These are phyloP conservation scores for Leccinellum rugosiceps DNA, from an alignment of 768 basidiomycete species.

Conservation along the genomic window DNA sequence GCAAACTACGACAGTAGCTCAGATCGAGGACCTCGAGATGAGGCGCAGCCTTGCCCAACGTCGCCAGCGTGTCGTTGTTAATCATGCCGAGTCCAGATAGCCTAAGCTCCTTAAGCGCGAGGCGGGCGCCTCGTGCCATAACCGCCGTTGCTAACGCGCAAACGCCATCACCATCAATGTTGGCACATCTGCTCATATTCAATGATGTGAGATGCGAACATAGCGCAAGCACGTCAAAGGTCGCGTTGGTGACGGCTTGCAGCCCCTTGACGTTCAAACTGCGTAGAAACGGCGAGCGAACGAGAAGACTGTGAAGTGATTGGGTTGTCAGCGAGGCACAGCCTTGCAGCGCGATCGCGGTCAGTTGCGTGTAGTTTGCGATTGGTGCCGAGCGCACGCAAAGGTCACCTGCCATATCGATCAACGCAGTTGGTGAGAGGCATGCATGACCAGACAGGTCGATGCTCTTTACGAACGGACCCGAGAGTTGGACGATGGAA, in stretches of 20 bases:
- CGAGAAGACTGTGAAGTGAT: slow-evolving; percentile 67
- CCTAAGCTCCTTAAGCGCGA: slow-evolving; percentile 60
- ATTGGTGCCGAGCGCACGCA: slow-evolving; percentile 39
- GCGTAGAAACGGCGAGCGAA: slow-evolving; percentile 57
- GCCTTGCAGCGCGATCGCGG: slow-evolving; percentile 66
- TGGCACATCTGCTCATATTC: slow-evolving; percentile 69
- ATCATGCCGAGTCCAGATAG: slow-evolving; percentile 65
- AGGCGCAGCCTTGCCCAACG: slow-evolving; percentile 66
- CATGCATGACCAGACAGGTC: slow-evolving; percentile 61
- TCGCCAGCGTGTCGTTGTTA: slow-evolving; percentile 58
- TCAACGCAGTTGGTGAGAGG: slow-evolving; percentile 47
- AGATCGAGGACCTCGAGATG: slow-evolving; percentile 77
- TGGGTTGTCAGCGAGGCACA: slow-evolving; percentile 63
- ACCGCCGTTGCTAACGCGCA: slow-evolving; percentile 44
- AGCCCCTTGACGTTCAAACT: slow-evolving; percentile 67
- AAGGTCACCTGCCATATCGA: slow-evolving; percentile 52
- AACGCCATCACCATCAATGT: slow-evolving; percentile 66
- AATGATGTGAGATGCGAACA: slow-evolving; percentile 57
- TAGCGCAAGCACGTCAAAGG: slow-evolving; percentile 62
- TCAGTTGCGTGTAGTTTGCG: slow-evolving; percentile 61
- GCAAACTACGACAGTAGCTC: slow-evolving; percentile 66
- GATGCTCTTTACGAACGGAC: slow-evolving; percentile 60
- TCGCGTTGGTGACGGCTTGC: slow-evolving; percentile 64
- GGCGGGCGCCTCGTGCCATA: slow-evolving; percentile 42
- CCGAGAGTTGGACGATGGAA: slow-evolving; percentile 52